A percentile compares a stretch with the other conserved stretches of the same genome.
These are phyloP conservation scores for Cynanchum wilfordii DNA, from an alignment of 257 asterid species.

Conservation along the genomic window DNA sequence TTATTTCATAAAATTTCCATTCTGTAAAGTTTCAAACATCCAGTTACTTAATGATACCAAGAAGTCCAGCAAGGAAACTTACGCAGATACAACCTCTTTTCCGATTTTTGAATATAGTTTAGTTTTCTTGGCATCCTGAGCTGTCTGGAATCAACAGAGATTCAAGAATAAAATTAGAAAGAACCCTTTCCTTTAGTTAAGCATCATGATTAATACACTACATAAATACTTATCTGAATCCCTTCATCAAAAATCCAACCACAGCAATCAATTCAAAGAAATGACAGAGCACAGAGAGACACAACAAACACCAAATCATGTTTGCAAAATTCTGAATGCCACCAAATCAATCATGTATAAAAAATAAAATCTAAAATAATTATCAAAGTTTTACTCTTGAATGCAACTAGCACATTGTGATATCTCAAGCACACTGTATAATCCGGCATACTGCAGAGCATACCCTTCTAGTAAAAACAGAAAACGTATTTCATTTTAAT, in stretches of 20 bases:
- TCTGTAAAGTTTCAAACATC: neutral
- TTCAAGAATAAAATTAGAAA: constrained; percentile 15
- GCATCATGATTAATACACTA: neutral
- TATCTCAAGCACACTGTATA: neutral
- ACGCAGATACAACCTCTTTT: constrained; percentile 92
- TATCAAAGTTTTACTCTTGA: neutral
- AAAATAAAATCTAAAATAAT: neutral
- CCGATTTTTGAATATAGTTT: constrained; percentile 75
- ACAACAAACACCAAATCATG: neutral
- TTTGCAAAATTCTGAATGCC: neutral
- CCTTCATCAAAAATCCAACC: neutral
- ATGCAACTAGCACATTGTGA: neutral
- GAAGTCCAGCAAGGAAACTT: constrained; percentile 33
- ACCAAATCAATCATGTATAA: neutral
- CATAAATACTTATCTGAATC: neutral
- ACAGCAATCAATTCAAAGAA: neutral
- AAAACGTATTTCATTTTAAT: neutral
- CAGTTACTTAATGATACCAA: neutral
- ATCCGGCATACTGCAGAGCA: neutral
- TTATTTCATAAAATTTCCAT: neutral
- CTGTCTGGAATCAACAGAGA: constrained; percentile 46
- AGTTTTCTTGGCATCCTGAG: constrained; percentile 74
- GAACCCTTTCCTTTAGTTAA: neutral
- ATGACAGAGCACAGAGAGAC: neutral
- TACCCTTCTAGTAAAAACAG: neutral